These are phyloP conservation scores for Hyphopichia khmerensis DNA, from an alignment of 1,139 yeast genomes.

Conservation along the genomic window DNA sequence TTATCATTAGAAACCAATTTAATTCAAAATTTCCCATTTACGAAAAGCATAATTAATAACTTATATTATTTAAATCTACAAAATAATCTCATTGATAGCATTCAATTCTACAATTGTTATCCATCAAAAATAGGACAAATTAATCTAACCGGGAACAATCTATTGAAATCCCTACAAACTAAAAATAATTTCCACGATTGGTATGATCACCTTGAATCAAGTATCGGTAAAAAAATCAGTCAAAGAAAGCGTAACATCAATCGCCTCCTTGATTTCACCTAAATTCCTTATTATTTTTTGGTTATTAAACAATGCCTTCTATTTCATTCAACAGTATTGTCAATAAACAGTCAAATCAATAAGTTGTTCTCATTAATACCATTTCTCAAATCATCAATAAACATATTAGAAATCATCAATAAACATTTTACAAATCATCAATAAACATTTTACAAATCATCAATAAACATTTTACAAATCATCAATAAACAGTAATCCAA, in stretches of 20 bases:
- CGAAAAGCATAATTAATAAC: background rate
- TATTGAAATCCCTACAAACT: conserved; percentile 9
- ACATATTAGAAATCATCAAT: too few relatives aligned
- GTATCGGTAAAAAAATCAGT: conserved; percentile 19
- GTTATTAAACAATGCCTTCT: too few relatives aligned
- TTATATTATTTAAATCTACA: conserved; percentile 21
- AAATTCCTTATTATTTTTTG: too few relatives aligned
- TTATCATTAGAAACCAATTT: conserved; percentile 12
- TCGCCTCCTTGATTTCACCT: background rate
- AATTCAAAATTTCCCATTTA: conserved; percentile 5
- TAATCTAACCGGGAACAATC: conserved; percentile 19
- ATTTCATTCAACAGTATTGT: too few relatives aligned
- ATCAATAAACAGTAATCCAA: too few relatives aligned
- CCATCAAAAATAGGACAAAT: conserved; percentile 3
- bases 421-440: too few relatives aligned
- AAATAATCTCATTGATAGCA: conserved; percentile 15
- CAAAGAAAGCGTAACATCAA: conserved; percentile 10
- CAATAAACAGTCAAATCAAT: too few relatives aligned
- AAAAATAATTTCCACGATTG: background rate
- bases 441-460: too few relatives aligned
- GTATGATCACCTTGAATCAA: conserved; percentile 22
- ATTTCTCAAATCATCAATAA: too few relatives aligned
- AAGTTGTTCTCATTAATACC: too few relatives aligned
- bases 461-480: too few relatives aligned
- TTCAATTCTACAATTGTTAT: background rate